Evolutionary conservation across 805 yeast genomes (phyloP).

Genomic region (Wickerhamomyces silvicola): DNA sequence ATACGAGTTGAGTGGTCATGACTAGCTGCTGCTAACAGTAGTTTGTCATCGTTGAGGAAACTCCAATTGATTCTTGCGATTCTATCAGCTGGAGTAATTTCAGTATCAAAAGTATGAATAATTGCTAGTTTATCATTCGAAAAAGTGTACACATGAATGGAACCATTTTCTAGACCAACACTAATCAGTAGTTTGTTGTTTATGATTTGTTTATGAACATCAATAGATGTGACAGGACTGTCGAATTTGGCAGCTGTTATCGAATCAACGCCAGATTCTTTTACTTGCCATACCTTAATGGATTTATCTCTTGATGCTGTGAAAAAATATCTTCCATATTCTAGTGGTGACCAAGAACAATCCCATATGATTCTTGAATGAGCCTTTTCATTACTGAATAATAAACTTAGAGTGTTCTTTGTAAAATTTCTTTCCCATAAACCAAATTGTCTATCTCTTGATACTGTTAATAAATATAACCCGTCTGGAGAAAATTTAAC

Average conservation of each 20-base stretch:
- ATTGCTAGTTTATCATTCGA: conserved; percentile 23
- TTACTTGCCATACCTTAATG: conserved; percentile 63
- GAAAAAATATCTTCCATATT: conserved; percentile 45
- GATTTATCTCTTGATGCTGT: conserved; percentile 87
- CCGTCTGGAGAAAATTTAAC: conserved; percentile 70
- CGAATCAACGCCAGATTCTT: conserved; percentile 25
- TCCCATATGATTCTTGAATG: conserved; percentile 96
- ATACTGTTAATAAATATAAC: conserved; percentile 60
- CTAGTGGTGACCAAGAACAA: conserved; percentile 74
- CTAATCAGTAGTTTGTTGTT: conserved; percentile 37
- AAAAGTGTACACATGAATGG: conserved; percentile 38
- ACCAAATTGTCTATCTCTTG: conserved; percentile 84
- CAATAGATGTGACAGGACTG: conserved; percentile 63
- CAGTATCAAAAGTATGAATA: conserved; percentile 28
- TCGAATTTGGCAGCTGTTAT: conserved; percentile 37
- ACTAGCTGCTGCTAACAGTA: conserved; percentile 54
- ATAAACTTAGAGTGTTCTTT: conserved; percentile 34
- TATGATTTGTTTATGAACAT: conserved; percentile 32
- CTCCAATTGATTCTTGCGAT: conserved; percentile 60
- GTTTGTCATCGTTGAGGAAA: conserved; percentile 13
- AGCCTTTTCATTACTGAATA: conserved; percentile 54
- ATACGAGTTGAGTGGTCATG: conserved; percentile 52
- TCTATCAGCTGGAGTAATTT: conserved; percentile 53
- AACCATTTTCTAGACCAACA: conserved; percentile 70
- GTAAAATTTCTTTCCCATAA: conserved; percentile 52